Evolutionary conservation across 108 stramenopile genomes (phyloP), one percentile per base, ranked within the genome.

Genomic region (Chaetoceros tenuissimus): DNA sequence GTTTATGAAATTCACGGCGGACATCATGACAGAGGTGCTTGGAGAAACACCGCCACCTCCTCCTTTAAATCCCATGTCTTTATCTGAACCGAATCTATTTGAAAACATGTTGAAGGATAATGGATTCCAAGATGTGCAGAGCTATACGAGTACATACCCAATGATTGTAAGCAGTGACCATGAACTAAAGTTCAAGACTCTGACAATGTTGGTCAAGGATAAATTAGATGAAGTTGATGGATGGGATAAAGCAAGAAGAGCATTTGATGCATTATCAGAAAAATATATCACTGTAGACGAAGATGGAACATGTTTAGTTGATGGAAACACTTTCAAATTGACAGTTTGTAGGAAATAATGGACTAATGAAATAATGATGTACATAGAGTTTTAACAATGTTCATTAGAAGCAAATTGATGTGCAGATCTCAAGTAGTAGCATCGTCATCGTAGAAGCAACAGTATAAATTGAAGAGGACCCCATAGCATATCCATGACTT

Each of bases 11-110:
- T 31, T 66, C 18, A 27, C 20, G 27, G 16, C 31, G 1, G 66
- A 60, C 22, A 43, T 67, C 51, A 67, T 67, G 66, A 43, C 8
- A 24, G 51, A 51, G 18, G 47, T 60, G 40, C 28, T 61, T 22
- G 66, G 66, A 8, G 18, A 54, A 20, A 28, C 3, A 2, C 66
- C 66, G 5, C 59, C 59, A 28, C 59, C 66, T 21, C 66, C 66
- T 51, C 51, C 59, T 44, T 48, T 60, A 1, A 67, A 61, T 54
- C 66, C 66, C 5, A 54, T 67, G 59, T 60, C 66, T 21, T 50
- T 67, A 0, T 31, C 48, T 26, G 66, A 61, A 48, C 48, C 48
- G 13, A 58, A 58, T n/a, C 34, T 67, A 16, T 67, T 67, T 46
- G 30, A 31, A n/a, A 54, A 31, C 13, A 21, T 67, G 30, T 27